Percentiles rank a stretch among this genome's conserved stretches.
Conservation (phyloP, 2,329 filamentous ascomycete genomes). For the Coleophoma crateriformis region DNA sequence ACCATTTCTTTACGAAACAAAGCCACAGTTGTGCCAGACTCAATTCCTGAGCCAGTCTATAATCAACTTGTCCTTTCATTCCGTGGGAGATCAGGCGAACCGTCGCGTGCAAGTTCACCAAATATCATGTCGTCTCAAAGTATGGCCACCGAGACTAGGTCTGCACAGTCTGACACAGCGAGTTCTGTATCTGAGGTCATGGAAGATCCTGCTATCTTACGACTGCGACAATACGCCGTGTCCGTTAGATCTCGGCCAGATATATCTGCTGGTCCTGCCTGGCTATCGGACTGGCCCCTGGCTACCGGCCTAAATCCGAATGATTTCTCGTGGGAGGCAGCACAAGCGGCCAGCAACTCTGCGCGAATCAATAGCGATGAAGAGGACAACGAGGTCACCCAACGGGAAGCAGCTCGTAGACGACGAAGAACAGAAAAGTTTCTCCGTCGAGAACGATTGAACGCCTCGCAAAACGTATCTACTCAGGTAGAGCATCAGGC, state of each 20-base stretch:
- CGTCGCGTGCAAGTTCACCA: slow-evolving; percentile 13
- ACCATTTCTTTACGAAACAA: slow-evolving; percentile 17
- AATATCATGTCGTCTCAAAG: slow-evolving; percentile 14
- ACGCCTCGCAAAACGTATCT: slow-evolving; percentile 31
- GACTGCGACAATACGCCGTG: slow-evolving; percentile 29
- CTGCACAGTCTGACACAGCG: slow-evolving; percentile 8
- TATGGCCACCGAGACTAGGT: slow-evolving; percentile 1
- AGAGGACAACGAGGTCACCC: slow-evolving; percentile 10
- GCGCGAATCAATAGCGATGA: slow-evolving; percentile 10
- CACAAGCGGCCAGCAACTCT: slow-evolving; percentile 7
- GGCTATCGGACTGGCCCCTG: slow-evolving; percentile 30
- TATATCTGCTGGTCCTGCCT: slow-evolving; percentile 2
- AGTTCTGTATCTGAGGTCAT: slow-evolving; percentile 11
- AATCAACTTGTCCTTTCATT: not conserved
- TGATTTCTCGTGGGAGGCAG: slow-evolving; percentile 24
- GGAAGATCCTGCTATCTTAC: slow-evolving; percentile 26
- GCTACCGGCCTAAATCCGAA: slow-evolving; percentile 27
- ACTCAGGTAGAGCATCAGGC: slow-evolving; percentile 30
- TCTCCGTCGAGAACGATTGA: slow-evolving; percentile 17
- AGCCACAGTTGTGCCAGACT: slow-evolving; percentile 1
- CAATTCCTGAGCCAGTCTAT: not conserved
- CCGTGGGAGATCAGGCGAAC: slow-evolving; percentile 4
- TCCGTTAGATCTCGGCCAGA: slow-evolving; percentile 24
- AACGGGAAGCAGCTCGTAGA: slow-evolving; percentile 20
- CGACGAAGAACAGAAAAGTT: slow-evolving; percentile 24